Base-by-base conservation (phyloP, 371 early-diverging fungal species). In the Circinella umbellata region DNA sequence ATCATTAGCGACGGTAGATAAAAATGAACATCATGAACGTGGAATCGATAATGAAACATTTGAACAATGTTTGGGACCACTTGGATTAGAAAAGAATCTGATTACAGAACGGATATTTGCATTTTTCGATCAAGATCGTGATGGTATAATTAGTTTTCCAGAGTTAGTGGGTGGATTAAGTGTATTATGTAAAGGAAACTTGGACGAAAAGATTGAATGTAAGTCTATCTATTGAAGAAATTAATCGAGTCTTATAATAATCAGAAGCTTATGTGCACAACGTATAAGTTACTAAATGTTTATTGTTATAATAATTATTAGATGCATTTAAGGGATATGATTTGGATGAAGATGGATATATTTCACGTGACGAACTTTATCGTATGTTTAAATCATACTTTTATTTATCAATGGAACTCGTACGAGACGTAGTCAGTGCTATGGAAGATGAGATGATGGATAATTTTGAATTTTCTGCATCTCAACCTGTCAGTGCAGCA, bases 251-350 rank as follows among this genome's bases (percentile, higher is more conserved):
- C 14, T 20, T 1, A 42, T 9, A 9, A 42, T 3, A 42, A 9
- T 6, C 3, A 42, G 6, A 42, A 42, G 42, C 11, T 6, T 11
- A 42, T 42, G 42, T 42, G 42, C 11, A 11, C 42, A 11, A 42
- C 3, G 27, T 27, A 27, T 1, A 27, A 27, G 27, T 2, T 27
- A 2, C 27, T 27, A 27, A 27, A 27, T 27, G 0, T 27, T 27
- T 27, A 27, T 27, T 27, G 2, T 27, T 27, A 27, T 27, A 27
- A 27, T 27, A 27, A 27, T 27, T 27, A 27, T 27, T 75, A 94
- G 94, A 88, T 75, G 94, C 93, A 5, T 97, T 97, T 81, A 85
- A 92, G 59, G 96, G 96, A 0, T 98, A 96, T 70, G 98, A 98
- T 76, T 73, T 96, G n/a, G 93, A 96, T 70, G 90, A 87, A 35